Percentiles rank a stretch among this genome's conserved stretches.
phyloP scores from a whole-genome alignment of 129 eudicot species.

The Saussurea involucrata region DNA sequence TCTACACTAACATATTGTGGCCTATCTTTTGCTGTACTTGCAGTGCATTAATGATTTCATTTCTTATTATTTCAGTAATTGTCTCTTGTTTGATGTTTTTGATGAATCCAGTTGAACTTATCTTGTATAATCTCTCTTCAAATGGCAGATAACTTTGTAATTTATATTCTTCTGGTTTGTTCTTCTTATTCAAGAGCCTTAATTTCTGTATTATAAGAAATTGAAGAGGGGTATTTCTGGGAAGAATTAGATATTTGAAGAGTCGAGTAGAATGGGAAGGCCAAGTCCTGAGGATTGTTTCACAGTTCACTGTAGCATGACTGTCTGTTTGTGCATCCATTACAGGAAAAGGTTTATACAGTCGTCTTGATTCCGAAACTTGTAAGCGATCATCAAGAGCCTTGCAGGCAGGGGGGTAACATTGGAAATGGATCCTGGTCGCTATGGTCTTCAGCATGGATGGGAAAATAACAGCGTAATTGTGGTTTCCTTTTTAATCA shows the following conservation, averaged over 20 bases:
- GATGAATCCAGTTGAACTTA: not conserved
- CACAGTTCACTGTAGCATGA: slow-evolving; percentile 55
- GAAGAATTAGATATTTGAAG: slow-evolving; percentile 43
- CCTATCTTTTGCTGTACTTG: not conserved
- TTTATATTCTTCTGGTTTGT: slow-evolving; percentile 25
- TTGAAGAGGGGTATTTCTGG: slow-evolving; percentile 35
- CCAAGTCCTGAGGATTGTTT: slow-evolving; percentile 50
- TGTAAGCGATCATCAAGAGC: slow-evolving; percentile 61
- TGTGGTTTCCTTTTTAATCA: slow-evolving; percentile 98
- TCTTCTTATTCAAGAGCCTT: slow-evolving; percentile 30
- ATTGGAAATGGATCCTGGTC: slow-evolving; percentile 88
- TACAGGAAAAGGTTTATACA: slow-evolving; percentile 73
- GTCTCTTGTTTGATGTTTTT: not conserved
- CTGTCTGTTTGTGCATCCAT: slow-evolving; percentile 80
- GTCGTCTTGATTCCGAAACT: slow-evolving; percentile 54
- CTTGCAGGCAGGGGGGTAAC: slow-evolving; percentile 68
- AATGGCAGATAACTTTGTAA: slow-evolving; percentile 16
- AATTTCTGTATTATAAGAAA: slow-evolving; percentile 33
- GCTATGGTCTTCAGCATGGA: slow-evolving; percentile 97
- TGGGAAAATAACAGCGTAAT: slow-evolving; percentile 99
- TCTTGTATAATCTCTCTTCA: slow-evolving; percentile 6
- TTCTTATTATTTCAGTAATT: not conserved
- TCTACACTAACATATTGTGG: not conserved
- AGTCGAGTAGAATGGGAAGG: slow-evolving; percentile 59
- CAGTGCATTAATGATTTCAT: not conserved